A percentile compares a stretch with the other conserved stretches of the same genome.
Evolutionary conservation across 108 stramenopile species (phyloP).

Genomic region (Skeletonema grethae): DNA sequence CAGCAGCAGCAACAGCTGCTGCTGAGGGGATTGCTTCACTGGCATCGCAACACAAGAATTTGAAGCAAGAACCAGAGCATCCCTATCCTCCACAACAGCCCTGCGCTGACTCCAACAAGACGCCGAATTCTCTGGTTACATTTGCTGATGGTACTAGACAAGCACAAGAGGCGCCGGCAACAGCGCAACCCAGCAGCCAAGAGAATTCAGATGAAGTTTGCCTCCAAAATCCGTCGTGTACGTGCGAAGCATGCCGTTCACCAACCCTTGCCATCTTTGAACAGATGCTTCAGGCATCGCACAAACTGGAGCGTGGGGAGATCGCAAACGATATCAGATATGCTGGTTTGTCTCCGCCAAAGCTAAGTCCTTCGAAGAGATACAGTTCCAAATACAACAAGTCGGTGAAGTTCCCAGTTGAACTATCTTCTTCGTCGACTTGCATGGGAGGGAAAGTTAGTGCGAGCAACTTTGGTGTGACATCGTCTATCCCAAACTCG

Average conservation of each 20-base stretch:
- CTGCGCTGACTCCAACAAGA: conserved; percentile 14
- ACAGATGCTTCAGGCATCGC: conserved; percentile 49
- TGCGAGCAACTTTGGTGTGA: not conserved
- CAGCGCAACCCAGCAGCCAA: not conserved
- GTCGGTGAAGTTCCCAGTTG: not conserved
- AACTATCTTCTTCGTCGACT: not conserved
- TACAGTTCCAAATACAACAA: not conserved
- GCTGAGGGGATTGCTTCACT: not conserved
- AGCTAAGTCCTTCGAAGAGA: conserved; percentile 23
- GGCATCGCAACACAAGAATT: not conserved
- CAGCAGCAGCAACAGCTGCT: conserved; percentile 2
- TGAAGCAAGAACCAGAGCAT: not conserved
- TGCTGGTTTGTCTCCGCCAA: conserved; percentile 37
- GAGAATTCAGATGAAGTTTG: not conserved
- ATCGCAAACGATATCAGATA: conserved; percentile 10
- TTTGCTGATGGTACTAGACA: conserved; percentile 21
- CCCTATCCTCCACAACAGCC: not conserved
- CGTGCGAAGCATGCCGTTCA: conserved; percentile 21
- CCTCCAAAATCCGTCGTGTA: conserved; percentile 20
- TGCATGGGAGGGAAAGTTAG: not conserved
- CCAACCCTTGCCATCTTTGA: conserved; percentile 54
- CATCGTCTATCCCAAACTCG: not conserved
- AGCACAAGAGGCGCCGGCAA: not conserved
- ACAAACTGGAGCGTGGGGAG: conserved; percentile 29
- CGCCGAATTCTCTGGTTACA: conserved; percentile 30